Base-by-base conservation (phyloP, 2,329 filamentous ascomycete species). In the Setomelanomma holmii region DNA sequence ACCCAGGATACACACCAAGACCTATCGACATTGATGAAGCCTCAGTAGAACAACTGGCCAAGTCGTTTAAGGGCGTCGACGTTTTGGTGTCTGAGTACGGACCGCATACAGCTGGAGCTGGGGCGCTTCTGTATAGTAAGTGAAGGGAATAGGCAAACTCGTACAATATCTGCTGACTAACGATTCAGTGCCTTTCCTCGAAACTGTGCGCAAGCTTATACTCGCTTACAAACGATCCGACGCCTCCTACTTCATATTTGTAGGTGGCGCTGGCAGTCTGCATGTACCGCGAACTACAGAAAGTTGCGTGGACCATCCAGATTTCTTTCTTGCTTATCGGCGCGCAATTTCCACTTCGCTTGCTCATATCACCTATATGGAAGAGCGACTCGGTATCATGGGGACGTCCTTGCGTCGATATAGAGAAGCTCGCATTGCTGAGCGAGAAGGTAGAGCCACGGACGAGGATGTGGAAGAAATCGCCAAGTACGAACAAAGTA, bases 301-400 rank as follows among this genome's bases (percentile, higher is more conserved):
- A 19, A 49, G 46, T 42, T 68, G 65, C 46, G 66, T 69, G 55
- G 68, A 73, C 52, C 63, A 70, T 38, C 67, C 68, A 1, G 68
- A 69, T 53, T 69, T 69, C 55, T 71, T 71, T 59, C 61, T 73
- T 40, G 67, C 71, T 7, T 72, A 72, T 54, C 64, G 69, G 6
- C 63, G 70, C 52, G 69, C 69, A 34, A 68, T 74, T 22, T 68
- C 69, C 38, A 67, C 64, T 7, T 72, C 71, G 0, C 66, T 69
- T 30, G 68, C 70, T 3, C 68, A 73, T 39, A 71, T 73, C 6
- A 49, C 57, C 2, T 72, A 73, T 44, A 72, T 73, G 70, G 70
- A 73, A 44, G 67, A 71, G 45, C 67, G 70, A 1, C 57, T 72
- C 11, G 69, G 69, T 5, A 62, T 65, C 40, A 63, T 72, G 50